Percentiles rank a stretch among this genome's conserved stretches.
Conservation (phyloP, 192 early-diverging fungal species). For the Gonapodya prolifera region DNA sequence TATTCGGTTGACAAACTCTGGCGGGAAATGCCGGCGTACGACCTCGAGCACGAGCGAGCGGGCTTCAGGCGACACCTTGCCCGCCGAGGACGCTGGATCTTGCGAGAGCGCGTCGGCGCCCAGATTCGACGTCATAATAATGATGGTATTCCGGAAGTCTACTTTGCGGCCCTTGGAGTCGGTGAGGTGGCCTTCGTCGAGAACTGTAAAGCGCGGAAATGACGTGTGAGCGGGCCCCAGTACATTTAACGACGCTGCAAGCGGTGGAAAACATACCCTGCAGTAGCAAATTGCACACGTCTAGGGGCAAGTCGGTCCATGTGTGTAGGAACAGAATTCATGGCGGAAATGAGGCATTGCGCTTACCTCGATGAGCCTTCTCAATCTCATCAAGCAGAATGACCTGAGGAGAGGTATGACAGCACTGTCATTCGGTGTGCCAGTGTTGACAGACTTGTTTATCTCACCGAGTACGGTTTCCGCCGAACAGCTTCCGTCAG, state of each 20-base stretch:
- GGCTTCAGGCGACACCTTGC: constrained; percentile 20
- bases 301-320: constrained; percentile 17
- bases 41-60: constrained; percentile 52
- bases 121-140: constrained; percentile 71
- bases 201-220: too few relatives aligned
- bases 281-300: constrained; percentile 86
- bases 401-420: too few relatives aligned
- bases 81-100: constrained; percentile 21
- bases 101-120: constrained; percentile 55
- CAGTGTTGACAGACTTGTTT: too few relatives aligned
- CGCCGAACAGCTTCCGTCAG: constrained; percentile 66
- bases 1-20: constrained; percentile 69
- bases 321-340: background rate
- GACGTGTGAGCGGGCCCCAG: too few relatives aligned
- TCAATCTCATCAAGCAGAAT: constrained; percentile 72
- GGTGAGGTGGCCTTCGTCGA: constrained; percentile 71
- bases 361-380: constrained; percentile 47
- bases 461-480: constrained; percentile 55
- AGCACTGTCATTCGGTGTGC: too few relatives aligned
- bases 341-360: background rate
- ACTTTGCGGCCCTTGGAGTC: constrained; percentile 63
- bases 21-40: constrained; percentile 60
- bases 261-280: constrained; percentile 39
- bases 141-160: constrained; percentile 69
- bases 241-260: too few relatives aligned